Percentiles rank a stretch among this genome's conserved stretches.
Conservation (phyloP, 1,284 basidiomycete species). For the Marasmius tenuissimus region DNA sequence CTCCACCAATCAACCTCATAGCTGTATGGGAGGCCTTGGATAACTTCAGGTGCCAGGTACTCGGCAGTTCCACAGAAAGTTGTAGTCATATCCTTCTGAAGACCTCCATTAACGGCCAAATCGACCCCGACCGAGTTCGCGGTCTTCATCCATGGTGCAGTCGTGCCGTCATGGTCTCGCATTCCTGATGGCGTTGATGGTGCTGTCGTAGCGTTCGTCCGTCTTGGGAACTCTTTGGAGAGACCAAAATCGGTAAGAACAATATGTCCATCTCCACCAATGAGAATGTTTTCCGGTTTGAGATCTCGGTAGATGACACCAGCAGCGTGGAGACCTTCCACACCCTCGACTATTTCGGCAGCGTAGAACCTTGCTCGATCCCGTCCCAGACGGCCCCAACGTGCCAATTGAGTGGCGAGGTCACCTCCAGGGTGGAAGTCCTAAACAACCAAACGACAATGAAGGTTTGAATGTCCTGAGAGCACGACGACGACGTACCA, state of each 20-base stretch:
- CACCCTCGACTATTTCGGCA: constrained; percentile 93
- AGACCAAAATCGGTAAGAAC: constrained; percentile 96
- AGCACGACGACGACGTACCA: constrained; percentile 48
- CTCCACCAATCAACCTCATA: constrained; percentile 99
- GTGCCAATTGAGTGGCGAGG: constrained; percentile 92
- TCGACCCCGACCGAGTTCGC: constrained; percentile 55
- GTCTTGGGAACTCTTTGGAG: constrained; percentile 77
- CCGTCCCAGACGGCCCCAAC: constrained; percentile 89
- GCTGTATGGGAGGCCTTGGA: constrained; percentile 87
- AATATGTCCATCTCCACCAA: constrained; percentile 91
- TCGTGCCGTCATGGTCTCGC: constrained; percentile 37
- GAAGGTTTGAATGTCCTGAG: constrained; percentile 25
- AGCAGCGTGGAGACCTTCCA: constrained; percentile 85
- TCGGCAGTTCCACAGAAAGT: constrained; percentile 93
- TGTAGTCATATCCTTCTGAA: constrained; percentile 58
- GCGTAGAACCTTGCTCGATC: constrained; percentile 95
- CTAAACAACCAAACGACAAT: constrained; percentile 31
- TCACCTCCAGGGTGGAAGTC: constrained; percentile 98
- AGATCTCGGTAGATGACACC: constrained; percentile 90
- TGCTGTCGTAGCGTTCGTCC: constrained; percentile 40
- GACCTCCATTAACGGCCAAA: constrained; percentile 43
- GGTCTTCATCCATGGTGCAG: constrained; percentile 73
- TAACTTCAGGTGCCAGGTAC: constrained; percentile 93
- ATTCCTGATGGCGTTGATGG: constrained; percentile 58
- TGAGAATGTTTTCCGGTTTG: constrained; percentile 94